A percentile compares a stretch with the other conserved stretches of the same genome.
phyloP scores from a whole-genome alignment of 495 filamentous ascomycete species.

The Penicillium diatomitis region DNA sequence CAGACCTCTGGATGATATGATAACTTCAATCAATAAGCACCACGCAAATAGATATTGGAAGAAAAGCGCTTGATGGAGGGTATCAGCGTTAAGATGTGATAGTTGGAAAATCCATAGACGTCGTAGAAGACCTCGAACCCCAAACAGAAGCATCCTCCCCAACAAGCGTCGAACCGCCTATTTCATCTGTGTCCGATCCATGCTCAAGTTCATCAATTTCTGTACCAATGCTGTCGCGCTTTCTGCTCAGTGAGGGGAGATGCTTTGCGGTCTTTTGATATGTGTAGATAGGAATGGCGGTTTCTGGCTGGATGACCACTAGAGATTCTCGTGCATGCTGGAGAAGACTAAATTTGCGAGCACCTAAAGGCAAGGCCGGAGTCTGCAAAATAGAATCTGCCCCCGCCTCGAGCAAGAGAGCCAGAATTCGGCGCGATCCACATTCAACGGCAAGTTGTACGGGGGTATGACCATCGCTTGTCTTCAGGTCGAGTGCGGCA shows the following conservation, averaged over 20 bases:
- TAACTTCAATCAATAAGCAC: too few relatives aligned
- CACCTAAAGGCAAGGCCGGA: constrained; percentile 6
- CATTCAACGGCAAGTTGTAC: constrained; percentile 31
- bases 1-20: too few relatives aligned
- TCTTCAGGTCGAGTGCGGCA: constrained; percentile 21
- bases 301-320: too few relatives aligned
- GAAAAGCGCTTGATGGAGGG: neutral
- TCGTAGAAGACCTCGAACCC: constrained; percentile 5
- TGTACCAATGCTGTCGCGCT: constrained; percentile 13
- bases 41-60: neutral
- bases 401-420: constrained; percentile 17
- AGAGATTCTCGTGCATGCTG: too few relatives aligned
- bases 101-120: constrained; percentile 1
- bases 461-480: constrained; percentile 23
- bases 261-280: neutral
- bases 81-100: constrained; percentile 1
- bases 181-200: constrained; percentile 1
- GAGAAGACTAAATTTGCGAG: constrained; percentile 1
- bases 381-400: constrained; percentile 18
- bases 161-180: constrained; percentile 6
- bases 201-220: constrained; percentile 16
- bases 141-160: constrained; percentile 3
- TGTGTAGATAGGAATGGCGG: neutral
- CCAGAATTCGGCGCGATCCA: constrained; percentile 20
- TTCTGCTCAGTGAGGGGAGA: neutral